phyloP scores from a whole-genome alignment of 148 eudicot species.

The Camellia granthamiana region DNA sequence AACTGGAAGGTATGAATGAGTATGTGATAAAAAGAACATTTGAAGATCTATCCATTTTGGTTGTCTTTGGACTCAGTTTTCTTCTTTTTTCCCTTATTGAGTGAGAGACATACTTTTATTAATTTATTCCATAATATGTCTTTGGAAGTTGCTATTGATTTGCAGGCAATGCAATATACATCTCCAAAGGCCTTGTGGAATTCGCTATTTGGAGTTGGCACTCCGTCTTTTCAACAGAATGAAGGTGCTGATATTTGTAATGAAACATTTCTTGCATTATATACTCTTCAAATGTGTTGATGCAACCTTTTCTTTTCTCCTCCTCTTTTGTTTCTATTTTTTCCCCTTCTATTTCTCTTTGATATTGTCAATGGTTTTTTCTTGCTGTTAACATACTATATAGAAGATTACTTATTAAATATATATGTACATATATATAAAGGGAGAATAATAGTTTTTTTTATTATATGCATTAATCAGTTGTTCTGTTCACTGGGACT shows the following conservation, averaged over 20 bases:
- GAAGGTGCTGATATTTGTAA: conserved; percentile 45
- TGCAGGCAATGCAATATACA: conserved; percentile 98
- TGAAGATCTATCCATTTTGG: background rate
- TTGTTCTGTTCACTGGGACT: background rate
- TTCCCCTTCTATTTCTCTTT: background rate
- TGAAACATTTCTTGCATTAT: background rate
- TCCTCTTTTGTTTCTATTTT: background rate
- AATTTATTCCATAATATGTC: conserved; percentile 27
- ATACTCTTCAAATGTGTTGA: background rate
- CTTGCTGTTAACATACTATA: background rate
- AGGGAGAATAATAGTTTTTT: conserved; percentile 1
- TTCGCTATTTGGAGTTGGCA: conserved; percentile 58
- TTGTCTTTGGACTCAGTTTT: background rate
- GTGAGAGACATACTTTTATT: background rate
- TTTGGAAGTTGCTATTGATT: conserved; percentile 45
- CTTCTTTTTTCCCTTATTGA: conserved; percentile 2
- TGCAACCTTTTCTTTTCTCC: background rate
- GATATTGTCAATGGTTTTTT: background rate
- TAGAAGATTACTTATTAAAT: background rate
- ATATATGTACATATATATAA: background rate
- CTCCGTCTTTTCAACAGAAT: conserved; percentile 47
- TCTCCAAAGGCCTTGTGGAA: conserved; percentile 98
- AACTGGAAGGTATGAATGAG: conserved; percentile 76
- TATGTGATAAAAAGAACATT: conserved; percentile 1
- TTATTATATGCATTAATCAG: background rate